phyloP scores from a whole-genome alignment of 305 asterid species.

The Solanum hybrid region DNA sequence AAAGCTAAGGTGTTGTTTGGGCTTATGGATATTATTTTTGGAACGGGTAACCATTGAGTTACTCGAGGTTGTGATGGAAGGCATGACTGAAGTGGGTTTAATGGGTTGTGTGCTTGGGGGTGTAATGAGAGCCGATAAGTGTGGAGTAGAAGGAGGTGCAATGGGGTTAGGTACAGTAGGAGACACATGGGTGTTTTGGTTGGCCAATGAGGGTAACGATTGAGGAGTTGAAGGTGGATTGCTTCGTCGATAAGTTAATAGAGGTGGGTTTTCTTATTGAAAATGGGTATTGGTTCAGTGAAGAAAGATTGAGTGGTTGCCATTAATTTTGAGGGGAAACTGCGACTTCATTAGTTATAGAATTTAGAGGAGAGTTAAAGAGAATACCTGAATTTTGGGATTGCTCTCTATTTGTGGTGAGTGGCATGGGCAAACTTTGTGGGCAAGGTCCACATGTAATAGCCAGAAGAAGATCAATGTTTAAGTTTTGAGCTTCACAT shows the following conservation, averaged over 20 bases:
- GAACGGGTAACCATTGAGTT: not conserved
- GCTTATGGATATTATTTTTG: not conserved
- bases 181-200: not conserved
- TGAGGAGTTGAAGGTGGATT: not conserved
- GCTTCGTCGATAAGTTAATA: not conserved
- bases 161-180: not conserved
- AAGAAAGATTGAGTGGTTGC: not conserved
- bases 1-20: not conserved
- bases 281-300: not conserved
- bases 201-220: not conserved
- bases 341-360: not conserved
- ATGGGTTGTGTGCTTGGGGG: not conserved
- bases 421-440: not conserved
- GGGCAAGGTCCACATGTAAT: not conserved
- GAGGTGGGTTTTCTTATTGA: not conserved
- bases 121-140: not conserved
- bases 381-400: not conserved
- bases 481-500: not conserved
- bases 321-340: not conserved
- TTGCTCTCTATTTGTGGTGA: not conserved
- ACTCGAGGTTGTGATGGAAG: not conserved
- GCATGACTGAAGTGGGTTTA: not conserved
- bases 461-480: no score
- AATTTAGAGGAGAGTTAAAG: not conserved
- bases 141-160: not conserved